A percentile compares a stretch with the other conserved stretches of the same genome.
These are phyloP conservation scores for Colletotrichum aenigma DNA, from an alignment of 2,329 filamentous ascomycete species.

Conservation along the genomic window DNA sequence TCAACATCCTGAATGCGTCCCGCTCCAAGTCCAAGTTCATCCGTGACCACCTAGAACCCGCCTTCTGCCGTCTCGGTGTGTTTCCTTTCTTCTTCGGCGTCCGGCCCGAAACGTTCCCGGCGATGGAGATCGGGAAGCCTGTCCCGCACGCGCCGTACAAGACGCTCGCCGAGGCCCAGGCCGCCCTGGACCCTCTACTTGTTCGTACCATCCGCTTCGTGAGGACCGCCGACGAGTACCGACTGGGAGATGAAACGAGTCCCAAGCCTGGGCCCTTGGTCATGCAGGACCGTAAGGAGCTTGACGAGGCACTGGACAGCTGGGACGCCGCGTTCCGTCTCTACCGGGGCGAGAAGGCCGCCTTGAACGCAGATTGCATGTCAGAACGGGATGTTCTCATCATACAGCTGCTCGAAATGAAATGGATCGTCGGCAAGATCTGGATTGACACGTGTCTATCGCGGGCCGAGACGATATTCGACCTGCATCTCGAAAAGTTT, in stretches of 20 bases:
- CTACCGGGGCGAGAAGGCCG: neutral
- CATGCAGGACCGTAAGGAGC: constrained; percentile 24
- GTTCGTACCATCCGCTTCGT: constrained; percentile 33
- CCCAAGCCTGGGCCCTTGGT: constrained; percentile 18
- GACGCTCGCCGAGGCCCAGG: constrained; percentile 30
- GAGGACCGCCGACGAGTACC: constrained; percentile 29
- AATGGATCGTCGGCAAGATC: constrained; percentile 33
- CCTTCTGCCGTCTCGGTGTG: constrained; percentile 42
- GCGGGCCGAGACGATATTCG: constrained; percentile 36
- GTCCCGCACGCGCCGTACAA: neutral
- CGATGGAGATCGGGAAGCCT: neutral
- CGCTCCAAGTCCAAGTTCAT: constrained; percentile 25
- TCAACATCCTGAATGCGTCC: constrained; percentile 34
- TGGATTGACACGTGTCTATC: constrained; percentile 36
- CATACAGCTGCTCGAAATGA: constrained; percentile 30
- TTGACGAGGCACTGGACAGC: constrained; percentile 25
- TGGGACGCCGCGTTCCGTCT: constrained; percentile 33
- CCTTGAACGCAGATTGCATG: neutral
- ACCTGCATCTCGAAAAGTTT: constrained; percentile 33
- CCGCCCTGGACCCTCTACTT: constrained; percentile 30
- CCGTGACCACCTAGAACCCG: constrained; percentile 34
- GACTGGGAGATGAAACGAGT: constrained; percentile 20
- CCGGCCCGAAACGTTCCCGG: constrained; percentile 25
- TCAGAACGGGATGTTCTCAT: neutral
- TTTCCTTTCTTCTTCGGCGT: constrained; percentile 42